Conservation (phyloP, 257 asterid species). For the Solanum sejunctum region DNA sequence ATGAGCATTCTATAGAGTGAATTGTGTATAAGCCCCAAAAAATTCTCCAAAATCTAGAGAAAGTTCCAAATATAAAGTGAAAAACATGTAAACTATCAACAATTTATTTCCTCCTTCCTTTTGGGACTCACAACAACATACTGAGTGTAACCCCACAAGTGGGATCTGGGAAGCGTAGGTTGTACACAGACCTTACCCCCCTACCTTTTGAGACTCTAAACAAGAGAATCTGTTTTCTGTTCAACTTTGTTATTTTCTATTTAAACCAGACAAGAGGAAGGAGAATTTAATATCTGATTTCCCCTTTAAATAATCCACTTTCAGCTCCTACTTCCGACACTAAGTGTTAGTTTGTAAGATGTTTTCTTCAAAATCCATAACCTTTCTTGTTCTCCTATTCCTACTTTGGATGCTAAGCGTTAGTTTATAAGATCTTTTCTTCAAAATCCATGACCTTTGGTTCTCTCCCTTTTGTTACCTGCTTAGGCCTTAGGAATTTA, state of each 20-base stretch:
- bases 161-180: neutral
- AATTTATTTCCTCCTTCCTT: neutral
- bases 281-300: neutral
- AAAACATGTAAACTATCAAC: neutral
- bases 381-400: neutral
- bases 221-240: neutral
- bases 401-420: neutral
- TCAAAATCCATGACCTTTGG: neutral
- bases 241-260: neutral
- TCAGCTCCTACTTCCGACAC: neutral
- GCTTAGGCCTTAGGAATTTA: neutral
- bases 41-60: neutral
- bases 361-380: neutral
- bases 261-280: neutral
- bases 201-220: neutral
- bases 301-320: neutral
- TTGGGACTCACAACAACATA: neutral
- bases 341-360: neutral
- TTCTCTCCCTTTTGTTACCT: neutral
- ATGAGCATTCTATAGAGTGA: neutral
- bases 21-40: neutral
- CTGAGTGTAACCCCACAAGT: neutral
- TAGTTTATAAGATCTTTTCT: neutral
- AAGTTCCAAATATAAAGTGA: neutral
- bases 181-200: neutral